Conservation (phyloP, 2,329 filamentous ascomycete genomes). For the Byssothecium circinans region DNA sequence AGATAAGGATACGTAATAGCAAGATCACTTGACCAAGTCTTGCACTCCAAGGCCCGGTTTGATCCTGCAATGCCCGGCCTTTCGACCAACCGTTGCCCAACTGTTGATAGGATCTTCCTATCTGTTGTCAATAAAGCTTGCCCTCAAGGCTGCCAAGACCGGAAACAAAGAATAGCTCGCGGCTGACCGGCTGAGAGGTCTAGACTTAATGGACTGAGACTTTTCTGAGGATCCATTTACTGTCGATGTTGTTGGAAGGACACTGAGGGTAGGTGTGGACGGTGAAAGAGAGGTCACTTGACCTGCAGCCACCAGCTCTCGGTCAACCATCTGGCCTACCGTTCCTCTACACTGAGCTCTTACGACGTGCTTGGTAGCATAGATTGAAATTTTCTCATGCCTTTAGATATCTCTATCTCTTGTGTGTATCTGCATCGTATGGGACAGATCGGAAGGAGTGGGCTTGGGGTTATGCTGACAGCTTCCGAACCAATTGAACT, state of each 20-base stretch:
- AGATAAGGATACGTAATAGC: slow-evolving; percentile 44
- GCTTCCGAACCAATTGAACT: too few relatives aligned
- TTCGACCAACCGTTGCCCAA: neutral
- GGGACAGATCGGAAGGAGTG: too few relatives aligned
- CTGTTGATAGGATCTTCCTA: neutral
- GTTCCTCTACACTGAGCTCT: neutral
- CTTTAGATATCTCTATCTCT: too few relatives aligned
- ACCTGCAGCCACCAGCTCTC: too few relatives aligned
- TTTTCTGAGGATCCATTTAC: too few relatives aligned
- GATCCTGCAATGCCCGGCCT: neutral
- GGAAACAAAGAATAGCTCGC: neutral
- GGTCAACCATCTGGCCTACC: too few relatives aligned
- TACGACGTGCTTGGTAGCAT: too few relatives aligned
- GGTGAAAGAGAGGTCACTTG: neutral
- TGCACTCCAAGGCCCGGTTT: slow-evolving; percentile 8
- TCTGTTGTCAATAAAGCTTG: neutral
- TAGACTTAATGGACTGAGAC: too few relatives aligned
- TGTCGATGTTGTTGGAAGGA: neutral
- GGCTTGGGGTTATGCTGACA: too few relatives aligned
- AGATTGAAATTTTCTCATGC: too few relatives aligned
- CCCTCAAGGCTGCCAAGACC: slow-evolving; percentile 21
- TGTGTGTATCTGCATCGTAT: too few relatives aligned
- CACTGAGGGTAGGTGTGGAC: neutral
- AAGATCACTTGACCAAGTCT: slow-evolving; percentile 25
- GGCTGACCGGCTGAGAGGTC: neutral